Conservation (phyloP, 139 green algal genomes). For the Chlorella sp. region DNA sequence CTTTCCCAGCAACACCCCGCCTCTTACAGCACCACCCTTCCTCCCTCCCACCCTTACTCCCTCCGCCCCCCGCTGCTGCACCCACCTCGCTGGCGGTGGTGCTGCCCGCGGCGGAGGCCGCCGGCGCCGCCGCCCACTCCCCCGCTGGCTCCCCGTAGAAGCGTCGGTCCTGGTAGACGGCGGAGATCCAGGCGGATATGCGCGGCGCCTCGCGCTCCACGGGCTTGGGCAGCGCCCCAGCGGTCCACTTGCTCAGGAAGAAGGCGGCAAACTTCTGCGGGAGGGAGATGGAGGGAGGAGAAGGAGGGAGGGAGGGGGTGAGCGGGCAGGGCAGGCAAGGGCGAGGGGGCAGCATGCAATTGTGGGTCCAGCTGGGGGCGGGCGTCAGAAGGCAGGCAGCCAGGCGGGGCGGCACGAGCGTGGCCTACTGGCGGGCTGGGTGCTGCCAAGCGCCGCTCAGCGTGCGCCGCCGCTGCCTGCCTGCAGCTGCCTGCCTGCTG, state of each 20-base stretch:
- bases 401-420: background rate
- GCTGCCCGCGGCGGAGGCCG: background rate
- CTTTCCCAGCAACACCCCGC: no score
- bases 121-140: background rate
- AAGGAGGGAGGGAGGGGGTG: background rate
- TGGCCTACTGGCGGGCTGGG: no score
- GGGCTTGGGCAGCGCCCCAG: constrained; percentile 42
- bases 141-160: constrained; percentile 16
- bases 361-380: background rate
- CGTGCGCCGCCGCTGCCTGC: no score
- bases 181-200: constrained; percentile 54
- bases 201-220: constrained; percentile 43
- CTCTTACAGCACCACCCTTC: background rate
- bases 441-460: no score
- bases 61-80: background rate
- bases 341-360: background rate
- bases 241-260: constrained; percentile 57
- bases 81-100: constrained; percentile 20
- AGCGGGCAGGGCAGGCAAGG: background rate
- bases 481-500: background rate
- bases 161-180: constrained; percentile 22
- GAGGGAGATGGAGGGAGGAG: background rate
- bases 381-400: background rate
- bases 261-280: constrained; percentile 39
- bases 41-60: background rate